Base-by-base conservation (phyloP, 768 basidiomycete genomes). In the Rhizopogon roseolus region DNA sequence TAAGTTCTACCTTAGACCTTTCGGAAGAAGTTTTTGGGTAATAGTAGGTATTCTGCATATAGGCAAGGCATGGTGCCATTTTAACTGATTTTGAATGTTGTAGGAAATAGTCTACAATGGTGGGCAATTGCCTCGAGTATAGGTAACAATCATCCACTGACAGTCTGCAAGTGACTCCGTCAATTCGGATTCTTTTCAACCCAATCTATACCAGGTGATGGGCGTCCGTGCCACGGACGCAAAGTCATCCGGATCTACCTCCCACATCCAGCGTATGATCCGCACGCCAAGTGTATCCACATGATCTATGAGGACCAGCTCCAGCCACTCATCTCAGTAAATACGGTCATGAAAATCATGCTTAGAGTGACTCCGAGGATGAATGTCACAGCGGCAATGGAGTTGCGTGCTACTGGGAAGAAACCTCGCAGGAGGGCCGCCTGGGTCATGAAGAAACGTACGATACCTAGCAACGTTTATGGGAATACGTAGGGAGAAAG, bases 381-480 rank as follows among this genome's bases (percentile, higher is more conserved):
- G 8, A 72, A 57, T 16, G 75, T 66, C 10, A 84, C 64, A n/a
- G 74, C 64, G 1, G 71, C 71, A 7, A 75, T 64, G 3, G 75
- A 71, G 16, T 75, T 43, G 8, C 81, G 70, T 16, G 81, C 78
- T 16, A 75, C 74, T 3, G 82, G 81, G 58, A 82, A 85, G 43
- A 72, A 60, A 9, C 81, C 80, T 37, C 74, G 71, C 1, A 73
- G 68, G 52, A 85, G 71, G 8, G 78, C 75, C 0, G 64, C 60
- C 60, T 85, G 83, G 5, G 82, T 72, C 1, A 64, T 60, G 61
- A 83, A 84, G 61, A 80, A 85, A 16, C 83, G 73, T 10, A 62
- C 50, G 14, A 77, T 61, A 14, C 81, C 83, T 85, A 52, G 1
- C 6, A 8, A n/a, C n/a, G 32, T 5, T 36, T 27, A 14, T 49